A percentile compares a stretch with the other conserved stretches of the same genome.
Conservation (phyloP, 1,284 basidiomycete genomes). For the Boletus holoroseus region DNA sequence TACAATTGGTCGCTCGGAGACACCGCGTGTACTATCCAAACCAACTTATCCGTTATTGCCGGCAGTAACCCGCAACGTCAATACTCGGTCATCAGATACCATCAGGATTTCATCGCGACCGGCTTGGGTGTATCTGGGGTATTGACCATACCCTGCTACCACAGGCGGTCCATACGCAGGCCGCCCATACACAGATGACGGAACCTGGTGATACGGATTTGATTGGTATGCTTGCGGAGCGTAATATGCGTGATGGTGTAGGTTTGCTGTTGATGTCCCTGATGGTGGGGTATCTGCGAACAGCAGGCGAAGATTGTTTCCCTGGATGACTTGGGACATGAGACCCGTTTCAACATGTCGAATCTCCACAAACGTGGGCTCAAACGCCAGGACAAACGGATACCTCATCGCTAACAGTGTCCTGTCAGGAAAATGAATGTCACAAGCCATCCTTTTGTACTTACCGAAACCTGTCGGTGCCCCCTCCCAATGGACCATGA, state of each 20-base stretch:
- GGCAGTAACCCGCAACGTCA: constrained; percentile 47
- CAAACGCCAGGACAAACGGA: constrained; percentile 96
- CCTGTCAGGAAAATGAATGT: constrained; percentile 7
- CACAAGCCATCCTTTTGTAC: constrained; percentile 27
- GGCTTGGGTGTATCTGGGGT: constrained; percentile 40
- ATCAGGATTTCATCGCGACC: constrained; percentile 75
- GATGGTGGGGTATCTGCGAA: constrained; percentile 94
- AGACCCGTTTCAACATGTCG: constrained; percentile 91
- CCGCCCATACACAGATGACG: constrained; percentile 31
- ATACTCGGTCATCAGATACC: constrained; percentile 74
- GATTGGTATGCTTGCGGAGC: constrained; percentile 30
- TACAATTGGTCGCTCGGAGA: constrained; percentile 6
- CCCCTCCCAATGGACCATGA: constrained; percentile 98
- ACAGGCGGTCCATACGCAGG: constrained; percentile 41
- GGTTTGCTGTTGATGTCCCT: constrained; percentile 46
- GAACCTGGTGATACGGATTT: constrained; percentile 35
- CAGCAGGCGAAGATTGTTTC: constrained; percentile 80
- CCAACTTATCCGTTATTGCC: constrained; percentile 17
- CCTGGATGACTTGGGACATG: constrained; percentile 94
- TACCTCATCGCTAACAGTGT: constrained; percentile 77
- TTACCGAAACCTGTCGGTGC: constrained; percentile 88
- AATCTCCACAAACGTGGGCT: constrained; percentile 95
- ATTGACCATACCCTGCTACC: constrained; percentile 36
- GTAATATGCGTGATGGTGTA: constrained; percentile 34
- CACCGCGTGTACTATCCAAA: neutral